A percentile compares a stretch with the other conserved stretches of the same genome.
Conservation (phyloP, 2,329 filamentous ascomycete species). For the Pochonia chlamydosporia region DNA sequence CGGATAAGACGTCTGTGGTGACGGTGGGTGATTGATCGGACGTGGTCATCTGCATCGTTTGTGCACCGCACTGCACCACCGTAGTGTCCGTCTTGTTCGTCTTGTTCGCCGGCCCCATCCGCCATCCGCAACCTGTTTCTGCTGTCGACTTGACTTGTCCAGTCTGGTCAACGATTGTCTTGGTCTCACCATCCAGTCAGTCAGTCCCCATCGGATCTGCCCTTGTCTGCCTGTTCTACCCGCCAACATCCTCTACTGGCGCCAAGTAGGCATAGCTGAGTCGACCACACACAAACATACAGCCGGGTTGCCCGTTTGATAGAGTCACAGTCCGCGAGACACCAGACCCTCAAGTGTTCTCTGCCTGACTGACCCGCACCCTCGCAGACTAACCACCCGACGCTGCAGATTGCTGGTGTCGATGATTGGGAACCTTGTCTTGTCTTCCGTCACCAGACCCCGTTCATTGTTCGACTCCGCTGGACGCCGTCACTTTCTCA, state of each 20-base stretch:
- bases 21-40: slow-evolving; percentile 6
- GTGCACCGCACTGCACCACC: slow-evolving; percentile 2
- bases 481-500: slow-evolving; percentile 14
- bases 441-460: slow-evolving; percentile 22
- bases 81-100: not conserved
- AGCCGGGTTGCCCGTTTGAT: too few relatives aligned
- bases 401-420: slow-evolving; percentile 8
- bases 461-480: slow-evolving; percentile 19
- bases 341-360: not conserved
- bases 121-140: not conserved
- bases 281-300: too few relatives aligned
- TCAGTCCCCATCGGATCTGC: too few relatives aligned
- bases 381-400: slow-evolving; percentile 3
- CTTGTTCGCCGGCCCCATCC: not conserved
- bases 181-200: too few relatives aligned
- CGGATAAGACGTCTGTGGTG: not conserved
- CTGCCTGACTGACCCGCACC: not conserved
- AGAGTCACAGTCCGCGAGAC: not conserved
- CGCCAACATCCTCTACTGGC: too few relatives aligned
- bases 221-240: too few relatives aligned
- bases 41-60: slow-evolving; percentile 12
- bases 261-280: too few relatives aligned
- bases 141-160: too few relatives aligned
- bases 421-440: slow-evolving; percentile 13
- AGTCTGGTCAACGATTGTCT: too few relatives aligned